These are phyloP conservation scores for Candida fluviatilis DNA, from an alignment of 805 yeast species.

Conservation along the genomic window DNA sequence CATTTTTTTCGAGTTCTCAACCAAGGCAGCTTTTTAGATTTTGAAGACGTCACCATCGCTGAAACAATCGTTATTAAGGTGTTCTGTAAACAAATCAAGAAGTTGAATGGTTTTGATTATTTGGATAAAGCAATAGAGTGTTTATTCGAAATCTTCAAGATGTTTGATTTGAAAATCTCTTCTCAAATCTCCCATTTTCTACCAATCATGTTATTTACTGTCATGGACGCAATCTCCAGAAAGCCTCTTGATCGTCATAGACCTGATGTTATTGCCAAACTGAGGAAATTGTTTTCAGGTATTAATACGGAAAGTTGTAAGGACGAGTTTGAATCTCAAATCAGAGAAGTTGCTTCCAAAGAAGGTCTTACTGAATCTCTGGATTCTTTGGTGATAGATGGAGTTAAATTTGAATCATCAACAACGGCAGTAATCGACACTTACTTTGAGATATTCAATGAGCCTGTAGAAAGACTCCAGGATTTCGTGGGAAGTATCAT, in stretches of 20 bases:
- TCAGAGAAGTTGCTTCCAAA: not conserved
- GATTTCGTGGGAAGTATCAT: constrained; percentile 7
- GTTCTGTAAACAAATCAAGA: constrained; percentile 14
- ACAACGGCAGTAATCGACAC: constrained; percentile 7
- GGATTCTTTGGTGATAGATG: constrained; percentile 1
- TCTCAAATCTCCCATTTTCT: not conserved
- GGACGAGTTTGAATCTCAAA: not conserved
- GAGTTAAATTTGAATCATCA: constrained; percentile 8
- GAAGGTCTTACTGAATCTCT: not conserved
- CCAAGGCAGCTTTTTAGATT: constrained; percentile 1
- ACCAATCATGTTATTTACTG: not conserved
- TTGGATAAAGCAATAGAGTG: constrained; percentile 19
- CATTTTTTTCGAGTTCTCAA: constrained; percentile 18
- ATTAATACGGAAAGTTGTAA: constrained; percentile 2
- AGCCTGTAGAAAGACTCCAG: not conserved
- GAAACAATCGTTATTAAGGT: constrained; percentile 8
- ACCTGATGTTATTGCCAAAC: constrained; percentile 2
- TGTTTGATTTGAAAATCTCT: constrained; percentile 4
- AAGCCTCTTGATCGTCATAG: not conserved
- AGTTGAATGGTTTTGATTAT: constrained; percentile 13
- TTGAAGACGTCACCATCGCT: constrained; percentile 6
- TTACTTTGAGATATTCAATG: constrained; percentile 9
- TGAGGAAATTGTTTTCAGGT: constrained; percentile 1
- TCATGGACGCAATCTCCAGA: constrained; percentile 2
- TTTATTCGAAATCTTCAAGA: constrained; percentile 8